Base-by-base conservation (phyloP, 2,329 filamentous ascomycete genomes). In the Xylariales sp. region DNA sequence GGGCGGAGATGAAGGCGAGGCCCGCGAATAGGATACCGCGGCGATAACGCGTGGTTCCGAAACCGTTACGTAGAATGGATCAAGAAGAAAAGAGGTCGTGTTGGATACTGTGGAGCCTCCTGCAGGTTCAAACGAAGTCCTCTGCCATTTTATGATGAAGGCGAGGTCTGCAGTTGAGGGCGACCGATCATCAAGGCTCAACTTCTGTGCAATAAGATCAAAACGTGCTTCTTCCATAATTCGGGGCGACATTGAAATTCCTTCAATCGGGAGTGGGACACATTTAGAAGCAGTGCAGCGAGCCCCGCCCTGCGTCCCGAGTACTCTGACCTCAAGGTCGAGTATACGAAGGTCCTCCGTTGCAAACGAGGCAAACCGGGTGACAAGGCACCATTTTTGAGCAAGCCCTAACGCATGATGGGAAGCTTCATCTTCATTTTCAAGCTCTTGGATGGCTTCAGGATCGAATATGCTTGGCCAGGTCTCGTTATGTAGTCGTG, bases 381-480 rank as follows among this genome's bases (percentile, higher is more conserved):
- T 85, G 28, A 81, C 74, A 18, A 97, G 71, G 37, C 77, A 80
- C 88, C 91, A 97, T 52, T 76, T 79, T 54, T 97, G 91, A 5
- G 77, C 70, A 12, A 97, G 68, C 1, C 91, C 91, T 40, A 61
- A 59, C 18, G 40, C 37, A 6, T 44, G 37, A 6, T 43, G 35
- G 10, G 58, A 50, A 10, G 64, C 59, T 19, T 49, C 57, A 20
- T 64, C 60, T 18, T 48, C 57, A 19, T 65, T 60, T 5, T 49
- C 45, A 2, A 48, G 43, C 6, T 62, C 58, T 16, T 61, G 57
- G 4, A 77, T 52, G 12, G 65, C 65, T 16, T 80, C 73, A 14
- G 76, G 67, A 37, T 81, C 73, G 60, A 97, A 98, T 51, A 94
- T 81, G 56, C 83, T 89, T 1, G 93, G 90, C 91, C 93, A 98